phyloP scores from a whole-genome alignment of 139 green algal genomes.

The Coccomyxa sp. region DNA sequence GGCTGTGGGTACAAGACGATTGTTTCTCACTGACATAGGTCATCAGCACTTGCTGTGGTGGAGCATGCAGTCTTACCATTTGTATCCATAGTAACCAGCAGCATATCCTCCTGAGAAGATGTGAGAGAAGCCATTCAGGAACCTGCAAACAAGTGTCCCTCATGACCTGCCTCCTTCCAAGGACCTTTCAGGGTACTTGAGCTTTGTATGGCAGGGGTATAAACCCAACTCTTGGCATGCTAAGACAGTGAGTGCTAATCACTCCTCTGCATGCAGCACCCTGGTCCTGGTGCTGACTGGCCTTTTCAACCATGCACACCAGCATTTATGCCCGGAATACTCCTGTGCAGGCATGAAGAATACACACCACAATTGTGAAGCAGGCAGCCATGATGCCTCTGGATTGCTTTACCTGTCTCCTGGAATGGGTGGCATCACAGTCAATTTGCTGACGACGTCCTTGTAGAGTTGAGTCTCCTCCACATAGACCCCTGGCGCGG shows the following conservation, averaged over 20 bases:
- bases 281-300: neutral
- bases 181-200: too few relatives aligned
- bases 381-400: neutral
- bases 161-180: too few relatives aligned
- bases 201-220: too few relatives aligned
- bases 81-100: neutral
- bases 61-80: neutral
- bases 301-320: neutral
- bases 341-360: neutral
- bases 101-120: slow-evolving; percentile 1
- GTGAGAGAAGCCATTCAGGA: neutral
- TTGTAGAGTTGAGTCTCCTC: slow-evolving; percentile 30
- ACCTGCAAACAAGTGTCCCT: neutral
- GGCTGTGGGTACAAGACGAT: too few relatives aligned
- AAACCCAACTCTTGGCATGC: neutral
- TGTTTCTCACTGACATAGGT: neutral
- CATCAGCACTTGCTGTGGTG: neutral
- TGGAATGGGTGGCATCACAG: slow-evolving; percentile 73
- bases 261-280: neutral
- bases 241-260: neutral
- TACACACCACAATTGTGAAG: neutral
- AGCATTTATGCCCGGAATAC: neutral
- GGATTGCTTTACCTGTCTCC: slow-evolving; percentile 62
- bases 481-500: slow-evolving; percentile 34
- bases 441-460: slow-evolving; percentile 44